Conservation (phyloP, 2,329 filamentous ascomycete genomes). For the Penicillium digitatum region DNA sequence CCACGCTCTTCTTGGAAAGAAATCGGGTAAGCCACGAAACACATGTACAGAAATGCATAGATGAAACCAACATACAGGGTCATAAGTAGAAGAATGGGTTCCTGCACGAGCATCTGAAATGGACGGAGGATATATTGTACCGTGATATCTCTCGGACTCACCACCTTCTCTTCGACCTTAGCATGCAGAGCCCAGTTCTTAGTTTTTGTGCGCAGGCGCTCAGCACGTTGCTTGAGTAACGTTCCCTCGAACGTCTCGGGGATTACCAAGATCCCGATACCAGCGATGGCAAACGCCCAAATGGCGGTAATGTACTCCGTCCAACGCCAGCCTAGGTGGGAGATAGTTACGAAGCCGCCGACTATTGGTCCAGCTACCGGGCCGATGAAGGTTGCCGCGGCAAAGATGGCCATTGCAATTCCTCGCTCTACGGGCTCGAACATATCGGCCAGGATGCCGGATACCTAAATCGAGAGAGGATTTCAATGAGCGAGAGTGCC, state of each 20-base stretch:
- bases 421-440: conserved; percentile 48
- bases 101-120: conserved; percentile 23
- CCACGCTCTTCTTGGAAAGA: conserved; percentile 41
- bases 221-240: conserved; percentile 49
- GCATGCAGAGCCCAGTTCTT: conserved; percentile 46
- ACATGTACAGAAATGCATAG: conserved; percentile 32
- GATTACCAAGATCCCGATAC: conserved; percentile 45
- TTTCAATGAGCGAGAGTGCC: not conserved
- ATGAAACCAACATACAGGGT: conserved; percentile 41
- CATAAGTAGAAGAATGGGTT: conserved; percentile 47
- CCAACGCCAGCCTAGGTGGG: conserved; percentile 55
- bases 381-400: conserved; percentile 48
- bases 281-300: conserved; percentile 42
- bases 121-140: conserved; percentile 19
- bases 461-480: not conserved
- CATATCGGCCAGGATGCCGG: conserved; percentile 47
- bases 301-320: conserved; percentile 55
- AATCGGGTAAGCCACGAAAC: conserved; percentile 38
- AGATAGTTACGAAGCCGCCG: conserved; percentile 49
- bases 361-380: conserved; percentile 49
- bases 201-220: conserved; percentile 42
- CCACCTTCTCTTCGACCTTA: conserved; percentile 7
- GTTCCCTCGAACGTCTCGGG: conserved; percentile 46
- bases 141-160: conserved; percentile 4
- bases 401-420: conserved; percentile 45